Evolutionary conservation across 108 stramenopile species (phyloP), one percentile per base, ranked within the genome.

Genomic region (Fistulifera solaris): DNA sequence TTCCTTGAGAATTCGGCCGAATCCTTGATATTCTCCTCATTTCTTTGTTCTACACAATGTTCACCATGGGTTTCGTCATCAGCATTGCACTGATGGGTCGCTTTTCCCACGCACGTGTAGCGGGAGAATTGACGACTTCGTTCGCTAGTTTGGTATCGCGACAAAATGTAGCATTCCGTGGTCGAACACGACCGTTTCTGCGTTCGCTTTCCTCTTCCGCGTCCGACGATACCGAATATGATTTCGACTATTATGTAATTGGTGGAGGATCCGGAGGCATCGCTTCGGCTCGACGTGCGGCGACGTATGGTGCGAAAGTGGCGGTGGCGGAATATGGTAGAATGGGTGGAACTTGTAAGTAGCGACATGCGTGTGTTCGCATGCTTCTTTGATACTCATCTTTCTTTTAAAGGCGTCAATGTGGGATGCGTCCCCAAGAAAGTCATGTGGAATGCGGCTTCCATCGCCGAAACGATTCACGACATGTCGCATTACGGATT

Each of bases 331-430:
- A 96, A 80, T 50, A 51, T 17, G 63, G 54, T 8, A 58, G 75
- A 25, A 66, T 94, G 62, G 96, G 96, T 7, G 98, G 98, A 44
- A 99, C 98, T 8, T 75, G 74, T 40, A 96, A 35, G 31, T 35
- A 35, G 8, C 8, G 8, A 3, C 8, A 6, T 35, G 31, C 8
- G 3, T 35, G 31, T 35, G 31, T 35, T 35, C 31, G 31, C 31
- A 35, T 35, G 31, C 3, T 6, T 35, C 6, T 6, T 3, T 35
- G 6, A 8, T 35, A 35, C 31, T 35, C 31, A 35, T 3, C 8
- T 35, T 35, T 35, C 6, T 35, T 35, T 35, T 35, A 8, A 35
- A 35, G 31, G 31, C 31, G 31, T 99, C 65, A 99, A 99, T 64
- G 98, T 98, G 6, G 96, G 96, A 3, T 95, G 94, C 67, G 89